phyloP scores from a whole-genome alignment of 352 stramenopile species.

The Pythium dissimile region DNA sequence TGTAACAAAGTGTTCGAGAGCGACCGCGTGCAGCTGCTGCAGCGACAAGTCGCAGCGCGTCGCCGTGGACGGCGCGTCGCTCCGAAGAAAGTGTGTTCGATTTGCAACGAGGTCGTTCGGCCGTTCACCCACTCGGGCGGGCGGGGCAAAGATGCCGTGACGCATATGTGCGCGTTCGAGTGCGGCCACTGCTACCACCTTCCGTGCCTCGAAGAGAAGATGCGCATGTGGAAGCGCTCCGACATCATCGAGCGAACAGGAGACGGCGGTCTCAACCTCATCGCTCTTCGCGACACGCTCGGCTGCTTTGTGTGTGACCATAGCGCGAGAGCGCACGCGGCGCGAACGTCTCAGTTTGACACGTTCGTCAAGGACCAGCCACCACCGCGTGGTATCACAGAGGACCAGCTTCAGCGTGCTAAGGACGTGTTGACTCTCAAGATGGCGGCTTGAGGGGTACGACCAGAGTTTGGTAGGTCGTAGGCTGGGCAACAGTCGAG shows the following conservation, averaged over 20 bases:
- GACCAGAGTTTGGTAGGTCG: neutral
- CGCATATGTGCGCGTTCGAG: constrained; percentile 77
- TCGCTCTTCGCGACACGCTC: constrained; percentile 36
- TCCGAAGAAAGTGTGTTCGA: constrained; percentile 50
- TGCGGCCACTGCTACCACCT: constrained; percentile 83
- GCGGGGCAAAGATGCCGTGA: constrained; percentile 15
- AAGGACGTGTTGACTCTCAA: constrained; percentile 52
- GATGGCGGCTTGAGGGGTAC: constrained; percentile 13
- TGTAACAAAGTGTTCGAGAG: constrained; percentile 79
- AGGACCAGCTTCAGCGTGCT: constrained; percentile 68
- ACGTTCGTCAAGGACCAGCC: constrained; percentile 23
- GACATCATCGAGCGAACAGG: constrained; percentile 34
- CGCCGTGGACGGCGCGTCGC: constrained; percentile 62
- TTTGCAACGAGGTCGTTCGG: constrained; percentile 61
- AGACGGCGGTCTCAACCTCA: constrained; percentile 30
- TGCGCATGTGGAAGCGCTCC: constrained; percentile 83
- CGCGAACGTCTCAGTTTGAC: constrained; percentile 33
- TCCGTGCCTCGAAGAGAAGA: constrained; percentile 78
- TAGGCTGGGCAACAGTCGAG: no score
- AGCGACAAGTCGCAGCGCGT: constrained; percentile 57
- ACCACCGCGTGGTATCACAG: constrained; percentile 48
- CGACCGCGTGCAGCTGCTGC: constrained; percentile 67
- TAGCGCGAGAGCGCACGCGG: constrained; percentile 55
- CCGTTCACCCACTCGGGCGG: constrained; percentile 27
- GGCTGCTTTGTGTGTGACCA: constrained; percentile 85